Evolutionary conservation across 805 yeast species (phyloP), one percentile per base, ranked within the genome.

Genomic region (Torulaspora indica): DNA sequence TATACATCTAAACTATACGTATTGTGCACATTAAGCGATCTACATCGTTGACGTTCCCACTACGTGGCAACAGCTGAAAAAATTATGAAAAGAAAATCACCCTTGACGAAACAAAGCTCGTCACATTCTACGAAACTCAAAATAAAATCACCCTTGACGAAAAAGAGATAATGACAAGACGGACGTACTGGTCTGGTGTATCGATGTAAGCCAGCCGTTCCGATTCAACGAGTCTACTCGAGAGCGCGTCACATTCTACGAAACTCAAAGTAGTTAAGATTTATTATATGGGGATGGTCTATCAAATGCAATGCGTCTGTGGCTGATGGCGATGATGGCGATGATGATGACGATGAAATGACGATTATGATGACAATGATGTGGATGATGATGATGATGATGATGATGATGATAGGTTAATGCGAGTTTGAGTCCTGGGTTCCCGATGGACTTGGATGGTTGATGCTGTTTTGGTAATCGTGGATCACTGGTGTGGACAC

Each of bases 131-230:
- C n/a, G n/a, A n/a, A n/a, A n/a, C 5, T 20, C 22, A 4, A 20
- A 5, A 4, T 4, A 20, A 5, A 4, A 20, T 20, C 22, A 20
- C 5, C 22, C 5, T 20, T 20, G 22, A 20, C 22, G 22, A 20
- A 20, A 20, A 20, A n/a, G n/a, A n/a, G n/a, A n/a, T n/a, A n/a
- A n/a, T n/a, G 96, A 89, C 52, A 79, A 78, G 54, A 79, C 85
- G 0, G 90, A 90, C 54, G 77, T 79, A 5, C 69, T 90, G 13
- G 64, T 90, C 9, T 90, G 96, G 96, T 95, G 90, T 15, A 74
- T 91, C 5, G 97, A 91, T 64, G 74, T 79, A 2, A 55, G 57
- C 35, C 63, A 82, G 15, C 59, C 77, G 22, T 79, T 77, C 38
- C 67, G 96, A 40, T 66, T 87, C 20, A 57, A 66, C 7, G 95